Evolutionary conservation across 352 stramenopile genomes (phyloP), one percentile per base, ranked within the genome.

Genomic region (Paralagenidium karlingii): DNA sequence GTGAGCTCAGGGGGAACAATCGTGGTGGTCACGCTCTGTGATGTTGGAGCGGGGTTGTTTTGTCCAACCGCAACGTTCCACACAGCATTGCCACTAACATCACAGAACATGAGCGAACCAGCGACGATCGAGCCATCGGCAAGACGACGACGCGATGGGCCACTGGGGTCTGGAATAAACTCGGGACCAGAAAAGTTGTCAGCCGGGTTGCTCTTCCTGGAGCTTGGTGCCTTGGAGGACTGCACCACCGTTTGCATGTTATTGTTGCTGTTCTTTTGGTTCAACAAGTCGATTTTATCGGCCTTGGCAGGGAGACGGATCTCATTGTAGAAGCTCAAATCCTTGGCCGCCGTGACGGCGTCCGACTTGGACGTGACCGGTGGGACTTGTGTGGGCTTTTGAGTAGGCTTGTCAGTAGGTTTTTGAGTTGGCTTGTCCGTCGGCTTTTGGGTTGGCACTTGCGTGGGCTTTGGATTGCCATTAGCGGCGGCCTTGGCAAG

Each of bases 1-100:
- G 3, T 36, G 7, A 20, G 3, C 16, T 36, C 22, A 16, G 8
- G 19, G 30, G 3, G 7, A 19, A 66, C 38, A 38, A 65, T 67
- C 25, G 50, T 51, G n/a, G 51, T 58, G 19, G 46, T 58, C 18
- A n/a, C n/a, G n/a, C n/a, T n/a, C n/a, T n/a, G n/a, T n/a, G n/a
- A n/a, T n/a, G 16, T 33, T 33, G 13, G 28, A 33, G 16, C 16
- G 55, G 49, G 30, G 40, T 74, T 13, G 47, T 66, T 10, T 22
- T 53, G 29, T 68, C 64, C 28, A 44, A 63, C 10, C 58, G 39
- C 6, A 51, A 59, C 19, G 51, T 80, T 80, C 70, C 70, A 84
- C 29, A 84, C 77, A 24, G 70, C 70, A 24, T 84, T 84, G 34
- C 70, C 70, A 27, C 53, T 53, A 24, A 84, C 61, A 49, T 84